Evolutionary conservation across 176 grass and related monocot genomes (phyloP).

Genomic region (Musa schizocarpa): DNA sequence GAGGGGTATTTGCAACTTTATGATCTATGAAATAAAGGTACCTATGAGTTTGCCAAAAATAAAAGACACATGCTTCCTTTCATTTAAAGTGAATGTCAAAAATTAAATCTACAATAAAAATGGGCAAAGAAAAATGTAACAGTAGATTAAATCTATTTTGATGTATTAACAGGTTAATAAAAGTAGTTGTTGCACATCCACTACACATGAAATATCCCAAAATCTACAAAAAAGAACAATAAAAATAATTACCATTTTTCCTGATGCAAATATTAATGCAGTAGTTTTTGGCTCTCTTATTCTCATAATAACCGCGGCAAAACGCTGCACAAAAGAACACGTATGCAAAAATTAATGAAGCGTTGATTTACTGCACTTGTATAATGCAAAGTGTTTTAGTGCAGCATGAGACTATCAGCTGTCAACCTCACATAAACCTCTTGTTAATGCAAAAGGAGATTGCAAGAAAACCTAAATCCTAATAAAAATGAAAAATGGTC

Average conservation of each 20-base stretch:
- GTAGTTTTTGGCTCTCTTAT: constrained; percentile 88
- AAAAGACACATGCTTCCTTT: not conserved
- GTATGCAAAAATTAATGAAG: constrained; percentile 16
- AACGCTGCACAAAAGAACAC: constrained; percentile 37
- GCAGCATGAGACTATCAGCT: too few relatives aligned
- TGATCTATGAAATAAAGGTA: not conserved
- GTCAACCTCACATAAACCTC: too few relatives aligned
- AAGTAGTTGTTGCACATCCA: too few relatives aligned
- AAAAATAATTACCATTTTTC: constrained; percentile 56
- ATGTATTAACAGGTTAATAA: too few relatives aligned
- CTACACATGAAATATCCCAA: not conserved
- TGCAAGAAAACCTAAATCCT: not conserved
- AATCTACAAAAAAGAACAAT: not conserved
- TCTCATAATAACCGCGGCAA: constrained; percentile 83
- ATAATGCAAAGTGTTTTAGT: too few relatives aligned
- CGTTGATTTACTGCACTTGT: not conserved
- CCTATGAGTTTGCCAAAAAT: not conserved
- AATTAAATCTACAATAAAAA: not conserved
- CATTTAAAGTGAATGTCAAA: not conserved
- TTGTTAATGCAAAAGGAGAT: too few relatives aligned
- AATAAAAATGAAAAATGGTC: not conserved
- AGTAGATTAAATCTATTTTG: too few relatives aligned
- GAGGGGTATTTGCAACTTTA: not conserved
- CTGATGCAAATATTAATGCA: constrained; percentile 80
- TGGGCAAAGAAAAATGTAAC: not conserved